These are phyloP conservation scores for Leptographium lundbergii DNA, from an alignment of 2,329 filamentous ascomycete genomes.

Conservation along the genomic window DNA sequence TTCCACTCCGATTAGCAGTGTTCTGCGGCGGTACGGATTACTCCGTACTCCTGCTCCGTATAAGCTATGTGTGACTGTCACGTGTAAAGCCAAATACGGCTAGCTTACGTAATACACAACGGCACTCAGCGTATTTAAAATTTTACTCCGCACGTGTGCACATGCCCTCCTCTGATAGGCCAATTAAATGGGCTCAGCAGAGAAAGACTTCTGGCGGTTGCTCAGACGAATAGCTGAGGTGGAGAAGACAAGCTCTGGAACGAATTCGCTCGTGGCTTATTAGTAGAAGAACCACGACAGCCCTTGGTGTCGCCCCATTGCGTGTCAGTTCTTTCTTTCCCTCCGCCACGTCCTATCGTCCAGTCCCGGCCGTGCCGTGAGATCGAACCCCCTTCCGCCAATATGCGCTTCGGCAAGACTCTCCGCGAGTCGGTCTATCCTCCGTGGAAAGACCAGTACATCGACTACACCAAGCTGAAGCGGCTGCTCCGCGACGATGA, in stretches of 20 bases:
- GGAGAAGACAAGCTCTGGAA: not conserved
- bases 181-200: not conserved
- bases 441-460: constrained; percentile 88
- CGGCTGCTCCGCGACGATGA: constrained; percentile 68
- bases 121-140: too few relatives aligned
- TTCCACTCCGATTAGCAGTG: too few relatives aligned
- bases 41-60: too few relatives aligned
- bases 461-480: constrained; percentile 92
- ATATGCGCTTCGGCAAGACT: constrained; percentile 89
- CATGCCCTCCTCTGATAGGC: constrained; percentile 1
- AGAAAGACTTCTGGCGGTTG: not conserved
- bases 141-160: not conserved
- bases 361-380: not conserved
- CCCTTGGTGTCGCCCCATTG: not conserved
- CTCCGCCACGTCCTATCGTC: not conserved
- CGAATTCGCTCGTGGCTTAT: constrained; percentile 1
- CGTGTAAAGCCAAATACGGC: too few relatives aligned
- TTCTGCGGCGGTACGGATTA: too few relatives aligned
- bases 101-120: too few relatives aligned
- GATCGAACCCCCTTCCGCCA: not conserved
- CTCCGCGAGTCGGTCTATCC: constrained; percentile 66
- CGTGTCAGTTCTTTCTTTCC: not conserved
- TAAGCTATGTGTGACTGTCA: too few relatives aligned
- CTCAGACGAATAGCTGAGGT: not conserved
- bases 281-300: not conserved